Conservation (phyloP, 2,329 filamentous ascomycete genomes). For the Fusarium sororula region DNA sequence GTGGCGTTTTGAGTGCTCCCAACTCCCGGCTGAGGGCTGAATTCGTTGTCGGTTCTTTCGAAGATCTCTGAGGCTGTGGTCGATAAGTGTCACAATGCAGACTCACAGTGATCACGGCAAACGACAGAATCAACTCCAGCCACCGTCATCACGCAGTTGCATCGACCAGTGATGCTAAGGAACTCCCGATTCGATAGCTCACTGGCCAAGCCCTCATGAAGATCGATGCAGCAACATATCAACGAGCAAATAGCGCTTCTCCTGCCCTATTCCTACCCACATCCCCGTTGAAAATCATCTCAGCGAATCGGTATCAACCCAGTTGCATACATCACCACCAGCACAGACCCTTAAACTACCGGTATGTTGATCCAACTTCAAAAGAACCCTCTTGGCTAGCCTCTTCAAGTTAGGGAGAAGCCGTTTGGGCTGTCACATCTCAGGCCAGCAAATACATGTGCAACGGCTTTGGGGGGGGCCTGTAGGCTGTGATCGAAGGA, state of each 20-base stretch:
- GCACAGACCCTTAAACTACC: slow-evolving; percentile 17
- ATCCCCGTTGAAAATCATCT: background rate
- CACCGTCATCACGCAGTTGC: background rate
- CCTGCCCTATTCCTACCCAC: background rate
- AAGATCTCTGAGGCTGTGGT: background rate
- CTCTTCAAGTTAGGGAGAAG: slow-evolving; percentile 9
- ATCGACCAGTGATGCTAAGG: background rate
- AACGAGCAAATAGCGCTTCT: background rate
- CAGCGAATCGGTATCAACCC: slow-evolving; percentile 24
- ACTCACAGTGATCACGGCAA: background rate
- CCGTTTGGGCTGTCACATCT: slow-evolving; percentile 7
- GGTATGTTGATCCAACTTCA: slow-evolving; percentile 1
- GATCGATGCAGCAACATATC: background rate
- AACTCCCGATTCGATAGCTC: background rate
- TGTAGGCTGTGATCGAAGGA: background rate
- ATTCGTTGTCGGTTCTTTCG: background rate
- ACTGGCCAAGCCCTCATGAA: background rate
- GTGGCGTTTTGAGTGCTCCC: background rate
- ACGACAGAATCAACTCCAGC: background rate
- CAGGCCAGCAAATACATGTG: background rate
- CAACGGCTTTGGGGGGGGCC: slow-evolving; percentile 10
- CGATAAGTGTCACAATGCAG: background rate
- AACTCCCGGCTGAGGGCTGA: background rate
- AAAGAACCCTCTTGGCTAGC: slow-evolving; percentile 21
- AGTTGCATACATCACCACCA: background rate